phyloP scores from a whole-genome alignment of 768 basidiomycete species.

The Xerocomellus intermedius region DNA sequence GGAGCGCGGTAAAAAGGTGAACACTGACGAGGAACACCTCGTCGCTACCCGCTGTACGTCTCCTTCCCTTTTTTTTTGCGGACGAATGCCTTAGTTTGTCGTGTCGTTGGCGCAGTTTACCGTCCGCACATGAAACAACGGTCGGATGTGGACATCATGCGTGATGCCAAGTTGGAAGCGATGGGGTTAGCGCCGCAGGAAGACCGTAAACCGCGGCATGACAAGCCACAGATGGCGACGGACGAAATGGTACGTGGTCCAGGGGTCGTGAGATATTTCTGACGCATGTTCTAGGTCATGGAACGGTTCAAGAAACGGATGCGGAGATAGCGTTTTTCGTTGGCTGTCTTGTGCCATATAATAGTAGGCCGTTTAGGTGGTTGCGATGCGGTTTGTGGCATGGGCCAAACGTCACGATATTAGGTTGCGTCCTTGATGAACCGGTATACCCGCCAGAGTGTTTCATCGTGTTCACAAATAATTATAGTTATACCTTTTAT shows the following conservation, averaged over 20 bases:
- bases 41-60: constrained; percentile 82
- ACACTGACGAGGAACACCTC: constrained; percentile 77
- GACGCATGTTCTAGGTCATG: constrained; percentile 64
- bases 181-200: constrained; percentile 65
- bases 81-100: background rate
- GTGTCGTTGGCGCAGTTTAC: constrained; percentile 55
- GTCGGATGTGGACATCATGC: constrained; percentile 84
- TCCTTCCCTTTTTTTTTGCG: background rate
- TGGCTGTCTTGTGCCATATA: constrained; percentile 12
- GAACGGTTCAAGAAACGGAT: constrained; percentile 97
- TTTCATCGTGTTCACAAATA: too few relatives aligned
- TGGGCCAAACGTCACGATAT: background rate
- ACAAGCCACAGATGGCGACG: constrained; percentile 79
- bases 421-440: too few relatives aligned
- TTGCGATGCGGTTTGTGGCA: too few relatives aligned
- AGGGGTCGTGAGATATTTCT: background rate
- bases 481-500: too few relatives aligned
- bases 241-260: constrained; percentile 72
- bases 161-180: constrained; percentile 85
- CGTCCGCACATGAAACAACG: constrained; percentile 79
- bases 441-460: too few relatives aligned
- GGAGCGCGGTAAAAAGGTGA: constrained; percentile 50
- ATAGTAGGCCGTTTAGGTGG: background rate
- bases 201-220: constrained; percentile 40
- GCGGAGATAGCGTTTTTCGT: constrained; percentile 56